Conservation (phyloP, 768 basidiomycete genomes). For the Baorangia bicolor region DNA sequence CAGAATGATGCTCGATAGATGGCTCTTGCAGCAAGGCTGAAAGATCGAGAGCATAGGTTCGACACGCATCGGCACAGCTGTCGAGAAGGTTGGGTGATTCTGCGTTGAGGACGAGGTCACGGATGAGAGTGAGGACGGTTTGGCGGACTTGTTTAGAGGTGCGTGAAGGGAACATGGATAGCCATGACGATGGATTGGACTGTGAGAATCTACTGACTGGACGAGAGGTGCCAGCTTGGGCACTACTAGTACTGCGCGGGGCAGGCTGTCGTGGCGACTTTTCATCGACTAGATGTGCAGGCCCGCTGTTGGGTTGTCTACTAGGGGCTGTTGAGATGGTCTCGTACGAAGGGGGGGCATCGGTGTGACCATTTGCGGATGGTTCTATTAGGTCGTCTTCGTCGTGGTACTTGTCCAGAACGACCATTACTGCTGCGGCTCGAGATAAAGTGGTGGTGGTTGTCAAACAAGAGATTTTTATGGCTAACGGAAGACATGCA, state of each 20-base stretch:
- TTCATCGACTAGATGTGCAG: background rate
- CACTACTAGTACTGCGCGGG: background rate
- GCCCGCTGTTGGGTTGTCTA: background rate
- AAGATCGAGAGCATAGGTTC: conserved; percentile 47
- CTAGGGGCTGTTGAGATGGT: conserved; percentile 3
- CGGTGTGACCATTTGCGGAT: background rate
- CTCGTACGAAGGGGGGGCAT: conserved; percentile 27
- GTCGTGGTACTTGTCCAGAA: conserved; percentile 18
- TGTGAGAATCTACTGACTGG: background rate
- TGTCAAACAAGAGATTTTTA: background rate
- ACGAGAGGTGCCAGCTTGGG: background rate
- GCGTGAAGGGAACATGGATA: conserved; percentile 21
- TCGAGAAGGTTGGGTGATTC: conserved; percentile 22
- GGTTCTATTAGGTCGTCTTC: conserved; percentile 1
- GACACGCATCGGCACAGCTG: conserved; percentile 59
- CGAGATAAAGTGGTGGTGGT: background rate
- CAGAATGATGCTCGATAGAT: conserved; percentile 62
- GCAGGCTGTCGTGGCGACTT: conserved; percentile 1
- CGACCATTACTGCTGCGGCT: conserved; percentile 11
- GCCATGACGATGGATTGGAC: conserved; percentile 13
- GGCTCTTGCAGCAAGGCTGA: conserved; percentile 58
- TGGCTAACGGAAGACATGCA: background rate
- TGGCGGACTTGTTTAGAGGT: conserved; percentile 47
- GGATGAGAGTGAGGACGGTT: conserved; percentile 54
- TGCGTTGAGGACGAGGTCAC: conserved; percentile 46